These are phyloP conservation scores for Citrus cavaleriei DNA, from an alignment of 345 rosid species.

Conservation along the genomic window DNA sequence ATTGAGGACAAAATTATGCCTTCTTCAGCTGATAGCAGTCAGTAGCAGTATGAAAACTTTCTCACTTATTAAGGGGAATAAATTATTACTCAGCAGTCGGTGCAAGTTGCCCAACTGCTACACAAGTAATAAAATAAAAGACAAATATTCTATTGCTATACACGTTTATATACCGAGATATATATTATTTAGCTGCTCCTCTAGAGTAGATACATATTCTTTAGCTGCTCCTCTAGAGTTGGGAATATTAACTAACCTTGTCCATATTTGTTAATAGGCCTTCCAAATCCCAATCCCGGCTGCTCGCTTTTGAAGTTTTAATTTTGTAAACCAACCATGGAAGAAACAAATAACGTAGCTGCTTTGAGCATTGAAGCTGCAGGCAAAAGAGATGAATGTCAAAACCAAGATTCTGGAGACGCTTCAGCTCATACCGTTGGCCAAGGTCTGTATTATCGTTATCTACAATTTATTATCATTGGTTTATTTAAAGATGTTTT, in stretches of 20 bases:
- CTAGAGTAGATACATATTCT: no score
- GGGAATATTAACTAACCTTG: not conserved
- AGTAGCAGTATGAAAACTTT: no score
- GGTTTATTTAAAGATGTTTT: not conserved
- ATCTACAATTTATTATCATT: not conserved
- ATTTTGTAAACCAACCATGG: not conserved
- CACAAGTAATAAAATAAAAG: no score
- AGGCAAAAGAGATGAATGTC: conserved; percentile 4
- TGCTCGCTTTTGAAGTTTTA: not conserved
- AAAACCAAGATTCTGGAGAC: not conserved
- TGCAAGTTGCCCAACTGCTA: no score
- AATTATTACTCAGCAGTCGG: no score
- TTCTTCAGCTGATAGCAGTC: no score
- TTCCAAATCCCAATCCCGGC: not conserved
- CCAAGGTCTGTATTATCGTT: conserved; percentile 2
- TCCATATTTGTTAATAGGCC: not conserved
- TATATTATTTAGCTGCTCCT: no score
- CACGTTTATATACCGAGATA: no score
- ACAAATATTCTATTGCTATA: no score
- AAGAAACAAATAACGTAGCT: not conserved
- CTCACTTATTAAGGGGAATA: no score
- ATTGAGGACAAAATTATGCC: no score
- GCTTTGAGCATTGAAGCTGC: conserved; percentile 3
- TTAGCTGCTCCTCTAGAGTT: no score
- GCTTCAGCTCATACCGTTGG: conserved; percentile 23